These are phyloP conservation scores for Plasmodium yoelii DNA, from an alignment of 169 alveolate genomes.

Conservation along the genomic window DNA sequence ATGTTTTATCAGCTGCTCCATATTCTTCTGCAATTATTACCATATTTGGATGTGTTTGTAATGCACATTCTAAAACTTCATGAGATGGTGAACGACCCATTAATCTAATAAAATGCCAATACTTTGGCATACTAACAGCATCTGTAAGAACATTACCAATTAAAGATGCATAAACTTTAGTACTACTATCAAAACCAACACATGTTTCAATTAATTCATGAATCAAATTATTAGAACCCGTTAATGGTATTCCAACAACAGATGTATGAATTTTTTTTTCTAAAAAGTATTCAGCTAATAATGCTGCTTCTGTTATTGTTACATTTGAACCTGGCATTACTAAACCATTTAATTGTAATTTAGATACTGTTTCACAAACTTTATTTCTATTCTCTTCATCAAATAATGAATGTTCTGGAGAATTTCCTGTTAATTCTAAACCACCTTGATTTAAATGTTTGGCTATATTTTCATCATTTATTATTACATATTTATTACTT, in stretches of 20 bases:
- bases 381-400: slow-evolving; percentile 78
- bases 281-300: slow-evolving; percentile 92
- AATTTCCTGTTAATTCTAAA: slow-evolving; percentile 93
- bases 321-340: slow-evolving; percentile 97
- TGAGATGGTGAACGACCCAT: slow-evolving; percentile 98
- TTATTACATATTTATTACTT: slow-evolving; percentile 90
- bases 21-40: slow-evolving; percentile 96
- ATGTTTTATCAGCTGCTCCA: slow-evolving; percentile 95
- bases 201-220: slow-evolving; percentile 93
- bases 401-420: slow-evolving; percentile 83
- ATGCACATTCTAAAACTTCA: slow-evolving; percentile 95
- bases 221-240: slow-evolving; percentile 94
- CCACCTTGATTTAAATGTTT: slow-evolving; percentile 97
- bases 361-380: slow-evolving; percentile 87
- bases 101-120: slow-evolving; percentile 98
- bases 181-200: slow-evolving; percentile 98
- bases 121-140: slow-evolving; percentile 98
- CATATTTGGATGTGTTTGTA: slow-evolving; percentile 97
- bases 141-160: slow-evolving; percentile 98
- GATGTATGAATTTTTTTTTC: slow-evolving; percentile 89
- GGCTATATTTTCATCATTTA: slow-evolving; percentile 91
- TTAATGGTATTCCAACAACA: slow-evolving; percentile 96
- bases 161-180: slow-evolving; percentile 95
- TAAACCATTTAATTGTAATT: slow-evolving; percentile 93
- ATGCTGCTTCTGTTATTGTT: slow-evolving; percentile 95